Base-by-base conservation (phyloP, 176 grass and related monocot species). In the Stipa capillata region DNA sequence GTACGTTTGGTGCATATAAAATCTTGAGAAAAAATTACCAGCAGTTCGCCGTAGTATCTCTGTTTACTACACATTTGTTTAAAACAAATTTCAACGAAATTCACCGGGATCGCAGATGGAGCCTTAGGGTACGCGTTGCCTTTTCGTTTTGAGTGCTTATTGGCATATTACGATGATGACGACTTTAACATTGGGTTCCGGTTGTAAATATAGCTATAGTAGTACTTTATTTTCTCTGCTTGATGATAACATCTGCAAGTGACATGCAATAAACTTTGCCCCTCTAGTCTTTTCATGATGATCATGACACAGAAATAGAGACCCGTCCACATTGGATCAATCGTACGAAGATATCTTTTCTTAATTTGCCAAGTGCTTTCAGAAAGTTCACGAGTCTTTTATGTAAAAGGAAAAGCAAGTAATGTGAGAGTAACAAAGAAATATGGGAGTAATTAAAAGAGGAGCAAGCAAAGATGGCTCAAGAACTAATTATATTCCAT, bases 281-380 rank as follows among this genome's bases (percentile, higher is more conserved):
- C 62, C 13, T 88, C 81, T 66, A 84, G 84, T 79, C 75, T 79
- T 84, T 74, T 43, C 81, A 84, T 51, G 81, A 60, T 68, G 68
- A 88, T 79, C 40, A 67, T 67, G 68, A 68, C 81, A 84, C 75
- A 18, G 20, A 35, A 74, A 88, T 42, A 59, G 80, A 88, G 75
- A 68, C 32, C 75, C 59, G 10, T 84, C 68, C 68, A 51, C 86
- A 79, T 84, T 79, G 81, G 81, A 88, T 88, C 86, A 40, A 79
- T 33, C 80, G 18, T 31, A 72, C 1, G 11, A 41, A 27, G 80
- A 88, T 88, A 84, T 67, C 17, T 10, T 88, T 79, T 41, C 40
- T 65, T 78, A 43, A 47, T 39, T 35, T 53, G 10, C 47, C 48
- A 8, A 78, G 29, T 78, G 57, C 74, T 57, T 57, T 70, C 44